Evolutionary conservation across 1,284 basidiomycete genomes (phyloP).

Genomic region (Boletellus deceptivus): DNA sequence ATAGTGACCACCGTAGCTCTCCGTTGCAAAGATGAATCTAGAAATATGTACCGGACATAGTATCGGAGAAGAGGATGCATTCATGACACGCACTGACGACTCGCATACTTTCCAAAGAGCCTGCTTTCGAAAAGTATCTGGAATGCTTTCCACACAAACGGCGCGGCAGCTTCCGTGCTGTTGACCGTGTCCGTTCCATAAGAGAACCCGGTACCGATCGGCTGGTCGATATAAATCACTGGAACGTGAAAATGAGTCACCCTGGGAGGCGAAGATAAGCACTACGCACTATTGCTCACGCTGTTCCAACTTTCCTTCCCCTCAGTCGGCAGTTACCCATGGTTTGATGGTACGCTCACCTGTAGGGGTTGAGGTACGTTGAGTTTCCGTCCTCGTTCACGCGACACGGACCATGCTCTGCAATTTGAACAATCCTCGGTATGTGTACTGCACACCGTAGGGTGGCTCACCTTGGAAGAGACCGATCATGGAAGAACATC

Average conservation of each 20-base stretch:
- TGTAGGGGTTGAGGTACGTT: conserved; percentile 32
- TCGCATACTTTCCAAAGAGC: conserved; percentile 56
- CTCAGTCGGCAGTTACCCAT: neutral
- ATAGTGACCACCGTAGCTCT: conserved; percentile 71
- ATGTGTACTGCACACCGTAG: neutral
- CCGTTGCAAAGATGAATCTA: conserved; percentile 63
- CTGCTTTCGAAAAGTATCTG: conserved; percentile 66
- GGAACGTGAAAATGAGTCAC: neutral
- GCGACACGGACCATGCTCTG: conserved; percentile 31
- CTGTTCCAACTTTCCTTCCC: conserved; percentile 63
- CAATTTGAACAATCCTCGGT: neutral
- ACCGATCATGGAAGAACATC: conserved; percentile 44
- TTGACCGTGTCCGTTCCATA: conserved; percentile 55
- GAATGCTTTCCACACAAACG: conserved; percentile 60
- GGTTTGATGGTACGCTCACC: conserved; percentile 14
- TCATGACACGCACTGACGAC: conserved; percentile 46
- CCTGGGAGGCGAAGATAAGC: neutral
- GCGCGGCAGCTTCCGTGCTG: conserved; percentile 49
- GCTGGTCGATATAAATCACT: conserved; percentile 79
- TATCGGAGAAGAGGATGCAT: neutral
- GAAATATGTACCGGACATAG: neutral
- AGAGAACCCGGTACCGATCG: conserved; percentile 68
- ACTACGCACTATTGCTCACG: conserved; percentile 56
- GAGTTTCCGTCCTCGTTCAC: conserved; percentile 27
- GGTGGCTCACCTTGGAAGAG: conserved; percentile 38